Evolutionary conservation across 164 flowering plant genomes (phyloP).

Genomic region (Hamamelis virginiana): DNA sequence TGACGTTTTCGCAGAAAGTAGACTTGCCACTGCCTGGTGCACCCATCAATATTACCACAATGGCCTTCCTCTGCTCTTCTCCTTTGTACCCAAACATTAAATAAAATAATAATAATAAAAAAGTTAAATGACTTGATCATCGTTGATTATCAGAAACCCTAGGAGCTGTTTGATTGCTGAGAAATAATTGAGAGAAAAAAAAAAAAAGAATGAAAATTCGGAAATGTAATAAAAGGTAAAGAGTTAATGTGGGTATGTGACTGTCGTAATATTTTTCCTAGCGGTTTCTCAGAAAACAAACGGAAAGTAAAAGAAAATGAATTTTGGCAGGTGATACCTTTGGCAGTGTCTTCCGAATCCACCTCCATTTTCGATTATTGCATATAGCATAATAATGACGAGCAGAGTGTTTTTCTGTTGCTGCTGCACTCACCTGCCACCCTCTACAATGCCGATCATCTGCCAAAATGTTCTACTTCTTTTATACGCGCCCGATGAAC

Average conservation of each 20-base stretch:
- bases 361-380: constrained; percentile 19
- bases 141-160: background rate
- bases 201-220: no score
- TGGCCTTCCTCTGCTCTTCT: constrained; percentile 30
- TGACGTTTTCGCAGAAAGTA: constrained; percentile 74
- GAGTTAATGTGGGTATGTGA: no score
- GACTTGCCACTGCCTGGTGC: constrained; percentile 96
- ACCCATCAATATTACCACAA: constrained; percentile 64
- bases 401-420: no score
- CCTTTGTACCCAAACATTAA: no score
- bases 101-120: no score
- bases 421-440: no score
- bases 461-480: no score
- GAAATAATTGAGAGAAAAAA: no score
- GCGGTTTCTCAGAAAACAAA: background rate
- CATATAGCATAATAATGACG: no score
- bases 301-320: background rate
- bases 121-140: background rate
- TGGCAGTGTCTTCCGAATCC: constrained; percentile 17
- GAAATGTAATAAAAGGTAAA: no score
- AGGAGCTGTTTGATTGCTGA: background rate
- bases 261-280: background rate
- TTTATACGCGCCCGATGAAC: no score
- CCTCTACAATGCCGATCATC: no score
- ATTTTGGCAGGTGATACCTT: constrained; percentile 13